These are phyloP conservation scores for Dryas alaskensis DNA, from an alignment of 306 rosid species.

Conservation along the genomic window DNA sequence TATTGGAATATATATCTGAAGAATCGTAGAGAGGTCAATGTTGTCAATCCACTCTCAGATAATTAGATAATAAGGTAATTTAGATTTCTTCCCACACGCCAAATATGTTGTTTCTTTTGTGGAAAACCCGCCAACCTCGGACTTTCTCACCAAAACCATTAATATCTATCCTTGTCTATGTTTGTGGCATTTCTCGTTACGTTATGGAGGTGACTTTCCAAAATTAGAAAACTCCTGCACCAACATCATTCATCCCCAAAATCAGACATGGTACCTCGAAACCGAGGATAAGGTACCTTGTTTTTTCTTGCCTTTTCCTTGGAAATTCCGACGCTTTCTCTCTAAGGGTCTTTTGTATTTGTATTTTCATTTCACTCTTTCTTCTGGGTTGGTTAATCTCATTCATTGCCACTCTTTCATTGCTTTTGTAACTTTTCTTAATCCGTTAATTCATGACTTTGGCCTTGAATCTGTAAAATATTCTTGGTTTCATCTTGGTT, in stretches of 20 bases:
- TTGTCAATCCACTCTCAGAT: not conserved
- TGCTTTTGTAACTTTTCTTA: conserved; percentile 1
- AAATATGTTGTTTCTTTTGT: conserved; percentile 27
- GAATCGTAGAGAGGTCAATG: not conserved
- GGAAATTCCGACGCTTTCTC: not conserved
- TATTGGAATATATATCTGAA: too few species aligned
- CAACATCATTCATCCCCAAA: not conserved
- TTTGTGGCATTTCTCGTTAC: not conserved
- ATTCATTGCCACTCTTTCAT: not conserved
- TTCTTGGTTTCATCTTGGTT: conserved; percentile 7
- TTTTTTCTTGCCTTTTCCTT: not conserved
- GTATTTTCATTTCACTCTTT: too few species aligned
- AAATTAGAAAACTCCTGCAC: conserved; percentile 3
- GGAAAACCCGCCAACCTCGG: conserved; percentile 68
- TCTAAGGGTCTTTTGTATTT: not conserved
- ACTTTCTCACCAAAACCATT: conserved; percentile 21
- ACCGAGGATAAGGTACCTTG: conserved; percentile 12
- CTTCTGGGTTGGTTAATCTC: too few species aligned
- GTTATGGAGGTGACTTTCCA: not conserved
- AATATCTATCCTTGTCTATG: conserved; percentile 1
- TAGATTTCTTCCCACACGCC: conserved; percentile 3
- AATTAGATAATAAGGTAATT: too few species aligned
- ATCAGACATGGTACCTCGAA: not conserved
- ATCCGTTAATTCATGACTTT: not conserved
- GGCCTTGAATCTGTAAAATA: not conserved